Conservation (phyloP, 177 flowering plant species). For the Telopea speciosissima region DNA sequence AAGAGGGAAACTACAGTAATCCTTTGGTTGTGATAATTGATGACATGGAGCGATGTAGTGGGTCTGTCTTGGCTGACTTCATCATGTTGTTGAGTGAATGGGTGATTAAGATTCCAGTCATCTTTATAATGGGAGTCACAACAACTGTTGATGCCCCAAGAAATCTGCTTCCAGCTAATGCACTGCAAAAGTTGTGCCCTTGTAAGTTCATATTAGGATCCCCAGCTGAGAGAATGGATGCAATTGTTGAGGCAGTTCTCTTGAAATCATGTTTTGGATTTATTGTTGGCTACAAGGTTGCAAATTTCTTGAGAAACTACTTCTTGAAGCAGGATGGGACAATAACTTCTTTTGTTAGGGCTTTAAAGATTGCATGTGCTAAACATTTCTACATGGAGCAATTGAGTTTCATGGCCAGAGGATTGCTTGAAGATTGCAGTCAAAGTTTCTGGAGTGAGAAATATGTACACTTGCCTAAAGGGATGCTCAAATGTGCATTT, state of each 20-base stretch:
- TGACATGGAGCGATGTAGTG: slow-evolving; percentile 76
- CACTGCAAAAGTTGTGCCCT: slow-evolving; percentile 41
- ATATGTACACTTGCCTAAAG: slow-evolving; percentile 26
- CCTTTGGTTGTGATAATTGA: slow-evolving; percentile 77
- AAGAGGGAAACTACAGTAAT: slow-evolving; percentile 35
- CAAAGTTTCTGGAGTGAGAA: slow-evolving; percentile 31
- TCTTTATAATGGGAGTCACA: slow-evolving; percentile 73
- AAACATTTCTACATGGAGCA: slow-evolving; percentile 62
- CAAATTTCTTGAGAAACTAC: slow-evolving; percentile 66
- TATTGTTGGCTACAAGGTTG: slow-evolving; percentile 57
- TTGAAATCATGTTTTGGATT: slow-evolving; percentile 48
- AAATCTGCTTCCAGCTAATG: slow-evolving; percentile 49
- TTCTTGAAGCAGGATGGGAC: slow-evolving; percentile 87
- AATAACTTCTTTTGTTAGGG: slow-evolving; percentile 67
- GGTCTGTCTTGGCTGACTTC: slow-evolving; percentile 67
- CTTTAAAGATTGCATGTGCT: slow-evolving; percentile 78
- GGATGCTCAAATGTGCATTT: slow-evolving; percentile 40
- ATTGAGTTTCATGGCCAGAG: slow-evolving; percentile 43
- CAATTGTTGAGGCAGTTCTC: slow-evolving; percentile 63
- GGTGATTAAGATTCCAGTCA: slow-evolving; percentile 70
- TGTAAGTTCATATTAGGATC: slow-evolving; percentile 57
- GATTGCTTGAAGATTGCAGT: slow-evolving; percentile 30
- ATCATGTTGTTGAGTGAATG: slow-evolving; percentile 82
- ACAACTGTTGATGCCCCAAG: slow-evolving; percentile 69
- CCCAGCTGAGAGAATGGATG: slow-evolving; percentile 82